Conservation (phyloP, 306 rosid genomes). For the Vigna radiata region DNA sequence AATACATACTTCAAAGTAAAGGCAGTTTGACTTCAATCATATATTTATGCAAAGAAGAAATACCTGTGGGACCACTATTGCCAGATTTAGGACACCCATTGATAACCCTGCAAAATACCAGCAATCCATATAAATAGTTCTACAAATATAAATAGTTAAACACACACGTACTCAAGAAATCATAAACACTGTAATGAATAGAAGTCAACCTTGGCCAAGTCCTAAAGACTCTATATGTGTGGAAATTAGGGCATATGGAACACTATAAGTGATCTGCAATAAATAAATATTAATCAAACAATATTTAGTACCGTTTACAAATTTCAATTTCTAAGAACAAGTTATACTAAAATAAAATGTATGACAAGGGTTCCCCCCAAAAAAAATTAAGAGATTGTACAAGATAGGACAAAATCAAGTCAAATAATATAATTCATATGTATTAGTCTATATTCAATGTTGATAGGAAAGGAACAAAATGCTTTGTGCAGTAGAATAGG, state of each 20-base stretch:
- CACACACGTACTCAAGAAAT: conserved; percentile 34
- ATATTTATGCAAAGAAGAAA: conserved; percentile 34
- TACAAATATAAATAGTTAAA: conserved; percentile 41
- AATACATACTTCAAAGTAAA: conserved; percentile 7
- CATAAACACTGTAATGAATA: conserved; percentile 36
- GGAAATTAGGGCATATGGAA: conserved; percentile 87
- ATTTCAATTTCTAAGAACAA: conserved; percentile 37
- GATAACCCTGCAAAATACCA: conserved; percentile 80
- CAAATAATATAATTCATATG: conserved; percentile 14
- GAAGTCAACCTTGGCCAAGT: conserved; percentile 84
- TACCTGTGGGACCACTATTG: conserved; percentile 96
- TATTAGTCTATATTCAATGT: conserved; percentile 19
- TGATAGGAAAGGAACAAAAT: conserved; percentile 31
- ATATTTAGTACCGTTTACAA: conserved; percentile 13
- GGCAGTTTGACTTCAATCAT: conserved; percentile 6
- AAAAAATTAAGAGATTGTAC: not conserved
- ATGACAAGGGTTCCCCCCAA: conserved; percentile 30
- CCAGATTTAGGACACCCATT: conserved; percentile 93
- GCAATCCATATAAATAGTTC: conserved; percentile 46
- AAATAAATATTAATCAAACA: conserved; percentile 36
- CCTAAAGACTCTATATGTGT: conserved; percentile 87
- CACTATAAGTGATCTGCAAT: conserved; percentile 90
- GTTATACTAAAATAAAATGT: not conserved
- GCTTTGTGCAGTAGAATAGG: conserved; percentile 42
- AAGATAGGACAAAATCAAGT: conserved; percentile 14